phyloP scores from a whole-genome alignment of 495 filamentous ascomycete species.

The Durotheca rogersii region DNA sequence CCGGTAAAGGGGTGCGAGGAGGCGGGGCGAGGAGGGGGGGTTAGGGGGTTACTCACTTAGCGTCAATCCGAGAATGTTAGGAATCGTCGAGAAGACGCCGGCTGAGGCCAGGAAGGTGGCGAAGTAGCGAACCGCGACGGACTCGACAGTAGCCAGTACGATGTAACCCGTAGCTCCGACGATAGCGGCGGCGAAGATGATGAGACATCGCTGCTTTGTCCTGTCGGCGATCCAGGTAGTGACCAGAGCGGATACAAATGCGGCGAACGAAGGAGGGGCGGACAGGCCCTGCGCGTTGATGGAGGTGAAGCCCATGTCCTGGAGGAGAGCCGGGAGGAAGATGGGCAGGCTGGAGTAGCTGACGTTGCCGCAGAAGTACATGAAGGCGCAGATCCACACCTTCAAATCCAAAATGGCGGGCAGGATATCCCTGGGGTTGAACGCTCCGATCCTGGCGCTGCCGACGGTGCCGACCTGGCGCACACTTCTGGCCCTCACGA shows the following conservation, averaged over 20 bases:
- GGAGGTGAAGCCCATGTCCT: constrained; percentile 71
- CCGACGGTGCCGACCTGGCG: constrained; percentile 58
- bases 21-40: no score
- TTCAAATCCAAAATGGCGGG: constrained; percentile 59
- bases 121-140: constrained; percentile 61
- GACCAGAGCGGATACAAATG: constrained; percentile 64
- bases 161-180: constrained; percentile 70
- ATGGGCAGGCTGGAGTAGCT: constrained; percentile 75
- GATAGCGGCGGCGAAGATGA: constrained; percentile 58
- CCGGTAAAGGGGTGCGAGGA: no score
- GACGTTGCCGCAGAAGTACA: constrained; percentile 54
- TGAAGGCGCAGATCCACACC: constrained; percentile 38
- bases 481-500: constrained; percentile 61
- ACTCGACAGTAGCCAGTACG: constrained; percentile 58
- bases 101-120: constrained; percentile 65
- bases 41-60: constrained; percentile 43
- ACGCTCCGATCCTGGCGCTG: constrained; percentile 43
- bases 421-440: constrained; percentile 59
- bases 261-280: constrained; percentile 72
- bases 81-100: constrained; percentile 63
- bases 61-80: constrained; percentile 66
- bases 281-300: constrained; percentile 75
- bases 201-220: constrained; percentile 67
- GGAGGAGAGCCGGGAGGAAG: constrained; percentile 76
- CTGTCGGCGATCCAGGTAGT: constrained; percentile 70